A percentile compares a stretch with the other conserved stretches of the same genome.
Evolutionary conservation across 1,139 yeast species (phyloP).

Genomic region (Saccharomyces hybrid): DNA sequence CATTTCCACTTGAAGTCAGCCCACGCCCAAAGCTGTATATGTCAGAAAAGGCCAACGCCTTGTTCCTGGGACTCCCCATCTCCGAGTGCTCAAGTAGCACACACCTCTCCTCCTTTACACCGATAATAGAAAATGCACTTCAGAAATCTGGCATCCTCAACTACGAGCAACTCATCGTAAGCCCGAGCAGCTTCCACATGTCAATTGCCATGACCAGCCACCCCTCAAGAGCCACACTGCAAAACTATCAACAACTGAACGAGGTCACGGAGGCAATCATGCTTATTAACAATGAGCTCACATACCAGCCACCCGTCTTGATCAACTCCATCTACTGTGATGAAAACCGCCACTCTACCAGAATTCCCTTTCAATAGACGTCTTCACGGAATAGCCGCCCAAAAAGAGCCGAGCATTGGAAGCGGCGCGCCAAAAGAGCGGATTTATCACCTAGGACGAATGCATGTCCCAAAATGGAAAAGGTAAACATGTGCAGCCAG

Average conservation of each 20-base stretch:
- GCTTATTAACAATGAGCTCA: neutral
- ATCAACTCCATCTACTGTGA: neutral
- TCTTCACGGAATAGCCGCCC: neutral
- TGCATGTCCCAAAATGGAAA: conserved; percentile 4
- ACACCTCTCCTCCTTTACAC: neutral
- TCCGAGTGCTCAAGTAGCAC: neutral
- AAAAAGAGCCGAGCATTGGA: neutral
- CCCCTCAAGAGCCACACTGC: neutral
- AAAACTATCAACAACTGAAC: neutral
- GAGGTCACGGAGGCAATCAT: neutral
- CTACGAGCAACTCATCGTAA: neutral
- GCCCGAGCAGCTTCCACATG: neutral
- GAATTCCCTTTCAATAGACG: neutral
- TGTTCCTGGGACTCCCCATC: conserved; percentile 1
- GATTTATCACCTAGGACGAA: neutral
- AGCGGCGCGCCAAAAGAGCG: neutral
- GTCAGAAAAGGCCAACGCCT: neutral
- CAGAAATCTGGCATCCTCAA: neutral
- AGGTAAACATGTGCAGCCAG: conserved; percentile 1
- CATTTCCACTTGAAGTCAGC: neutral
- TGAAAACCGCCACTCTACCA: neutral
- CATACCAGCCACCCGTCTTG: neutral
- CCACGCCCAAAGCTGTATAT: neutral
- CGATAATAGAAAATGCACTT: neutral
- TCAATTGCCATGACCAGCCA: neutral